A percentile compares a stretch with the other conserved stretches of the same genome.
phyloP scores from a whole-genome alignment of 352 stramenopile species.

The Phytophthora megakarya region DNA sequence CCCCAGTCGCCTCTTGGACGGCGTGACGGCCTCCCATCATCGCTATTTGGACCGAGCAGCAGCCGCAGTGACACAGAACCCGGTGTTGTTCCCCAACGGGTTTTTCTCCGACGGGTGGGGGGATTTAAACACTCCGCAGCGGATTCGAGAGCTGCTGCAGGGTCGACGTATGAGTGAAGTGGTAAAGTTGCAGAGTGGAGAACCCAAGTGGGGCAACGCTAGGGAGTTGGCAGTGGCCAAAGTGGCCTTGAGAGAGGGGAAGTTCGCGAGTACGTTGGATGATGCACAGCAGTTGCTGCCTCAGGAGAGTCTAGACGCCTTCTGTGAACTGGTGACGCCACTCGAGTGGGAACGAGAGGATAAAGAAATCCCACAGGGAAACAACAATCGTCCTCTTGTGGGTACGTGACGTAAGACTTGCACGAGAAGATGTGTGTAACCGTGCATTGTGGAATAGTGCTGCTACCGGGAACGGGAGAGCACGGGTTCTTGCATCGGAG shows the following conservation, averaged over 20 bases:
- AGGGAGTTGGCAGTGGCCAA: slow-evolving; percentile 34
- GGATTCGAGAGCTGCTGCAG: slow-evolving; percentile 60
- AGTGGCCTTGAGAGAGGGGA: slow-evolving; percentile 54
- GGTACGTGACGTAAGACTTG: slow-evolving; percentile 26
- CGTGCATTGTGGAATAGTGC: slow-evolving; percentile 38
- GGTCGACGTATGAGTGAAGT: slow-evolving; percentile 72
- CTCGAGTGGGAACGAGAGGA: slow-evolving; percentile 47
- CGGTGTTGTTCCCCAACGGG: slow-evolving; percentile 73
- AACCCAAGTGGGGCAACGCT: slow-evolving; percentile 41
- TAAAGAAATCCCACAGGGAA: slow-evolving; percentile 23
- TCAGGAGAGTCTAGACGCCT: slow-evolving; percentile 56
- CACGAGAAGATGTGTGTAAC: slow-evolving; percentile 13
- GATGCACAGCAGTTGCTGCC: slow-evolving; percentile 65
- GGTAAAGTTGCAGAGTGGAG: slow-evolving; percentile 31
- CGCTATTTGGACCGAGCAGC: slow-evolving; percentile 68
- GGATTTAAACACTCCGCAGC: slow-evolving; percentile 63
- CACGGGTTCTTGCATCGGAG: slow-evolving; percentile 79
- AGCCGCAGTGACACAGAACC: slow-evolving; percentile 75
- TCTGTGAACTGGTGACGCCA: slow-evolving; percentile 74
- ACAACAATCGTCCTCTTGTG: slow-evolving; percentile 40
- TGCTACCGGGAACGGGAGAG: slow-evolving; percentile 76
- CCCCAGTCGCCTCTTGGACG: slow-evolving; percentile 63
- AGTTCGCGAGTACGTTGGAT: slow-evolving; percentile 64
- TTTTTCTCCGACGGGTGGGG: slow-evolving; percentile 87
- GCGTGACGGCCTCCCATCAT: slow-evolving; percentile 65